Percentiles rank a stretch among this genome's conserved stretches.
These are phyloP conservation scores for Tausonia pullulans DNA, from an alignment of 1,284 basidiomycete genomes.

Conservation along the genomic window DNA sequence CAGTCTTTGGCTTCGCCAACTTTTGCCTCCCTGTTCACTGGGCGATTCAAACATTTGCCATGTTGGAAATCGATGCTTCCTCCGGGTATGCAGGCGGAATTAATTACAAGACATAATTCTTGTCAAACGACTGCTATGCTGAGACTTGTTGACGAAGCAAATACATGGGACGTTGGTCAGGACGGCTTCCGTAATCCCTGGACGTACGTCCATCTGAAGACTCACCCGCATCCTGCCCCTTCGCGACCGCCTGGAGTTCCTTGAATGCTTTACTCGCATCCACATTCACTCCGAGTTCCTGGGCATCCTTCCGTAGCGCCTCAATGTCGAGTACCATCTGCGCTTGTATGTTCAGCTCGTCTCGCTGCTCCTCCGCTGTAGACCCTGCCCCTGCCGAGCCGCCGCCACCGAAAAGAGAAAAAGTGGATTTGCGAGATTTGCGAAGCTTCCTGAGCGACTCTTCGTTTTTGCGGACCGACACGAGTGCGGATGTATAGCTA, in stretches of 20 bases:
- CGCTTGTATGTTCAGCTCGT: constrained; percentile 48
- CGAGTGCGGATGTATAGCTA: constrained; percentile 46
- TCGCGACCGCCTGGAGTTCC: constrained; percentile 15
- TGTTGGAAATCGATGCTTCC: too few relatives aligned
- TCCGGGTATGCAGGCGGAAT: too few relatives aligned
- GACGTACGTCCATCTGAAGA: too few relatives aligned
- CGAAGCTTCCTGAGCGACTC: constrained; percentile 73
- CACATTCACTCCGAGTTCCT: constrained; percentile 54
- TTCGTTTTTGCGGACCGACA: constrained; percentile 78
- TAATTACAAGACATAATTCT: too few relatives aligned
- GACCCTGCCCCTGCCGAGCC: constrained; percentile 22
- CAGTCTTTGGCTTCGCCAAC: too few relatives aligned
- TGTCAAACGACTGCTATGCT: too few relatives aligned
- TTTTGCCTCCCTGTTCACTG: too few relatives aligned
- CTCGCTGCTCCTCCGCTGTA: constrained; percentile 47
- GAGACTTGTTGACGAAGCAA: too few relatives aligned
- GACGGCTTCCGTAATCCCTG: too few relatives aligned
- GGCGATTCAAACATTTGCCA: too few relatives aligned
- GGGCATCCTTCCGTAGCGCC: constrained; percentile 65
- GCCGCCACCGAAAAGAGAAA: constrained; percentile 52
- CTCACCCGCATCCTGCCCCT: too few relatives aligned
- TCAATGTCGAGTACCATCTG: constrained; percentile 83
- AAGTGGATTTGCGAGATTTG: constrained; percentile 66
- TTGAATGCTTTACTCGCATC: constrained; percentile 38
- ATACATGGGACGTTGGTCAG: too few relatives aligned